phyloP scores from a whole-genome alignment of 2,329 filamentous ascomycete genomes.

The Pseudopyricularia javanii region DNA sequence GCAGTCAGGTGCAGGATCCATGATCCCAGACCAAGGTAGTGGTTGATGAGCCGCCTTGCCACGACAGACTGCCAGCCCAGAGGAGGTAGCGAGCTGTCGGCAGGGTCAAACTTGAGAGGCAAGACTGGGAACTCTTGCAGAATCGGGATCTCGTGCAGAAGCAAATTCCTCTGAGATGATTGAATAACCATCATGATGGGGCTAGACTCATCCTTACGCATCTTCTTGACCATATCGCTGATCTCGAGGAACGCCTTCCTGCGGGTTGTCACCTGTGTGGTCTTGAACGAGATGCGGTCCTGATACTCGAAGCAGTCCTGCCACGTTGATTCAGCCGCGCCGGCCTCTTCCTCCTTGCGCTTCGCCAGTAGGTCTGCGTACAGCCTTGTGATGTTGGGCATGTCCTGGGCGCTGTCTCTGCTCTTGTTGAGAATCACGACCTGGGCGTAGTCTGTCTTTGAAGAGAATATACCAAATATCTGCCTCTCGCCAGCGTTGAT shows the following conservation, averaged over 20 bases:
- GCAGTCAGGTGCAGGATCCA: constrained; percentile 86
- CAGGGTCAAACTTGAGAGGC: constrained; percentile 66
- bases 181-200: constrained; percentile 82
- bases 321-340: constrained; percentile 57
- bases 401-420: constrained; percentile 63
- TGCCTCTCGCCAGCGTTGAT: constrained; percentile 83
- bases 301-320: constrained; percentile 80
- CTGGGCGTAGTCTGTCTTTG: constrained; percentile 64
- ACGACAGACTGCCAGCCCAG: constrained; percentile 89
- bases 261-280: constrained; percentile 75
- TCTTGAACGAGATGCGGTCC: constrained; percentile 73
- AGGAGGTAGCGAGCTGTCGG: constrained; percentile 78
- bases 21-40: constrained; percentile 84
- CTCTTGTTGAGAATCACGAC: constrained; percentile 79
- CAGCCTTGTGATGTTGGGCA: constrained; percentile 83
- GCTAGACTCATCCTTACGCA: constrained; percentile 70
- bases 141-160: constrained; percentile 75
- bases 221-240: constrained; percentile 77
- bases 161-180: constrained; percentile 68
- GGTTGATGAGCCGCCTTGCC: constrained; percentile 71
- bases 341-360: constrained; percentile 51
- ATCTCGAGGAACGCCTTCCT: constrained; percentile 84
- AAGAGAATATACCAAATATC: constrained; percentile 88
- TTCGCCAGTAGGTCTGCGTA: constrained; percentile 66
- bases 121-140: constrained; percentile 75